These are phyloP conservation scores for Lipomyces yamadae DNA, from an alignment of 805 yeast species.

Conservation along the genomic window DNA sequence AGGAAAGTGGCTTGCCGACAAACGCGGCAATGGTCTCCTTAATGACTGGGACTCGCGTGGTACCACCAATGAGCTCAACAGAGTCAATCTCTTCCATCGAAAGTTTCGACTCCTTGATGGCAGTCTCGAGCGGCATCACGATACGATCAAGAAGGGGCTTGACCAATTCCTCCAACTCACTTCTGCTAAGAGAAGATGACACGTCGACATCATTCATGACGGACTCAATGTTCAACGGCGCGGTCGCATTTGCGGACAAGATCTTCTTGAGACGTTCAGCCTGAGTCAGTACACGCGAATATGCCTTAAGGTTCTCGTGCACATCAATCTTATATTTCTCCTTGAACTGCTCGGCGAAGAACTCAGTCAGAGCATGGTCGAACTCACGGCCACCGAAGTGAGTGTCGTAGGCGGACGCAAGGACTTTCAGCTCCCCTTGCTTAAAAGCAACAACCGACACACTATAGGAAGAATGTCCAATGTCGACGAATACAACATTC, in stretches of 20 bases:
- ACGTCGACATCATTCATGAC: conserved; percentile 98
- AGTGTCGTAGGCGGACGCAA: conserved; percentile 91
- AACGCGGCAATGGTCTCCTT: conserved; percentile 79
- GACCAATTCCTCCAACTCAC: conserved; percentile 88
- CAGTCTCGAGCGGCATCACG: conserved; percentile 75
- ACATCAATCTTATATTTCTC: conserved; percentile 84
- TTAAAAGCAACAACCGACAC: conserved; percentile 88
- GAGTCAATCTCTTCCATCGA: conserved; percentile 77
- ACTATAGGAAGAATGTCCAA: conserved; percentile 95
- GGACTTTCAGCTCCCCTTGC: conserved; percentile 92
- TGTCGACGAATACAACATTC: conserved; percentile 90
- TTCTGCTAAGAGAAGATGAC: conserved; percentile 84
- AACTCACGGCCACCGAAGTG: conserved; percentile 98
- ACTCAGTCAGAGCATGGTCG: conserved; percentile 91
- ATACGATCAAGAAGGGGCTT: conserved; percentile 79
- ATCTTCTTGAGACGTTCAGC: conserved; percentile 95
- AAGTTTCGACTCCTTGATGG: conserved; percentile 79
- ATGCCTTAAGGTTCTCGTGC: conserved; percentile 90
- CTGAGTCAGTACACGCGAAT: conserved; percentile 87
- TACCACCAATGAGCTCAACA: conserved; percentile 96
- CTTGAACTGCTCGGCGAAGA: conserved; percentile 91
- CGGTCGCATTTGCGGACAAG: conserved; percentile 90
- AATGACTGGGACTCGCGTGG: conserved; percentile 94
- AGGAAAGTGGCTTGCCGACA: conserved; percentile 84
- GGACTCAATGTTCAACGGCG: conserved; percentile 94